These are phyloP conservation scores for Pisolithus albus DNA, from an alignment of 768 basidiomycete genomes.

Conservation along the genomic window DNA sequence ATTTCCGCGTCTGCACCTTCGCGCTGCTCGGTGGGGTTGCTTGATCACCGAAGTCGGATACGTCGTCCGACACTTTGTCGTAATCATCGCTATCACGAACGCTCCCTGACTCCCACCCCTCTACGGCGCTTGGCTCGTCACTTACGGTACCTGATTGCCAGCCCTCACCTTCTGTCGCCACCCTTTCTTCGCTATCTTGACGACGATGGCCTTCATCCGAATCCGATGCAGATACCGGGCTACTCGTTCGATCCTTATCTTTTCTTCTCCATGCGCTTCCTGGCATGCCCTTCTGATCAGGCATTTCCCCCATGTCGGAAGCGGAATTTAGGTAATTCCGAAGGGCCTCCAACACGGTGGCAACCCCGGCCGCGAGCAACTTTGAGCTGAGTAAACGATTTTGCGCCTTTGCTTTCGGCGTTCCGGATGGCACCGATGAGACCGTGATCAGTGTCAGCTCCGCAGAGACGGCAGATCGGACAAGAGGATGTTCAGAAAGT, in stretches of 20 bases:
- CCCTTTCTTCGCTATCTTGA: constrained; percentile 7
- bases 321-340: constrained; percentile 34
- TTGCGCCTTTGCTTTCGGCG: constrained; percentile 53
- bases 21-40: constrained; percentile 8
- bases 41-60: constrained; percentile 23
- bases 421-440: constrained; percentile 32
- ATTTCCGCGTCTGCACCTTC: constrained; percentile 13
- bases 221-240: background rate
- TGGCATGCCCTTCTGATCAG: constrained; percentile 2
- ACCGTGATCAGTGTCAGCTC: constrained; percentile 37
- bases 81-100: constrained; percentile 25
- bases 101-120: constrained; percentile 34
- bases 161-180: constrained; percentile 24
- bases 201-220: background rate
- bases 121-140: constrained; percentile 20
- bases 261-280: constrained; percentile 10
- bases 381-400: constrained; percentile 74
- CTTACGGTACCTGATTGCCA: constrained; percentile 40
- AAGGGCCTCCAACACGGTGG: constrained; percentile 44
- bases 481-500: constrained; percentile 42
- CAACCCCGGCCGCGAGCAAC: constrained; percentile 54
- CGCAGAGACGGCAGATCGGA: constrained; percentile 39
- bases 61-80: constrained; percentile 30
- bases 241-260: background rate
- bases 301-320: constrained; percentile 11